A percentile compares a stretch with the other conserved stretches of the same genome.
phyloP scores from a whole-genome alignment of 2,329 filamentous ascomycete species.

The Ophiostoma piceae region DNA sequence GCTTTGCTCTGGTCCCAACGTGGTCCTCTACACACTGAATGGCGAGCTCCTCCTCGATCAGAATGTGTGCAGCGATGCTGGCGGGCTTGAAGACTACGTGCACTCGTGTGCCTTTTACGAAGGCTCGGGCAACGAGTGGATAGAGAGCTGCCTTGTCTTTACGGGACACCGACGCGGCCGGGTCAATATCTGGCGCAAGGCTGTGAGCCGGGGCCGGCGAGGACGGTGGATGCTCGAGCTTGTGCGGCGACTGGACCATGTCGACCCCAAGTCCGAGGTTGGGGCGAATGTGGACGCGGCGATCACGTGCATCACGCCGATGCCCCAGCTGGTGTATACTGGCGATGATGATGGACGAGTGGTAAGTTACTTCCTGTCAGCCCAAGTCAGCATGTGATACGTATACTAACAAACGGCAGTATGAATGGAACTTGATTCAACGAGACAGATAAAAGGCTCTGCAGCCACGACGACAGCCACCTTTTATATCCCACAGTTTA shows the following conservation, averaged over 20 bases:
- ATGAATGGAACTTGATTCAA: slow-evolving; percentile 59
- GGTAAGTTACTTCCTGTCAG: slow-evolving; percentile 48
- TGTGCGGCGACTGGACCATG: slow-evolving; percentile 75
- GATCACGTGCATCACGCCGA: slow-evolving; percentile 80
- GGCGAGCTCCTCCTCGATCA: slow-evolving; percentile 77
- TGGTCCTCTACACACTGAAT: slow-evolving; percentile 82
- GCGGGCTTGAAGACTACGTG: slow-evolving; percentile 64
- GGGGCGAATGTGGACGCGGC: slow-evolving; percentile 57
- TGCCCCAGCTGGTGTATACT: slow-evolving; percentile 80
- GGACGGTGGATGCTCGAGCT: slow-evolving; percentile 72
- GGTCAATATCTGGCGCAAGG: slow-evolving; percentile 69
- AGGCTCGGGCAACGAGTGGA: slow-evolving; percentile 83
- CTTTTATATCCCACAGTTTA: not conserved
- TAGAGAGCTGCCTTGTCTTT: slow-evolving; percentile 79
- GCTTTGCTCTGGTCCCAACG: slow-evolving; percentile 68
- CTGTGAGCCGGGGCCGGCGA: slow-evolving; percentile 43
- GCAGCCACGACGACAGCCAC: not conserved
- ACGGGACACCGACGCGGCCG: slow-evolving; percentile 81
- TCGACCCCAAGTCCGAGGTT: slow-evolving; percentile 60
- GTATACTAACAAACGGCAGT: slow-evolving; percentile 39
- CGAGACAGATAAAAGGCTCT: slow-evolving; percentile 42
- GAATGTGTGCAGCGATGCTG: slow-evolving; percentile 54
- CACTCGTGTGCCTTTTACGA: slow-evolving; percentile 89
- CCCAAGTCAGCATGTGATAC: not conserved
- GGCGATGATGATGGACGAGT: slow-evolving; percentile 91